A percentile compares a stretch with the other conserved stretches of the same genome.
These are phyloP conservation scores for Tricholoma bakamatsutake DNA, from an alignment of 768 basidiomycete genomes.

Conservation along the genomic window DNA sequence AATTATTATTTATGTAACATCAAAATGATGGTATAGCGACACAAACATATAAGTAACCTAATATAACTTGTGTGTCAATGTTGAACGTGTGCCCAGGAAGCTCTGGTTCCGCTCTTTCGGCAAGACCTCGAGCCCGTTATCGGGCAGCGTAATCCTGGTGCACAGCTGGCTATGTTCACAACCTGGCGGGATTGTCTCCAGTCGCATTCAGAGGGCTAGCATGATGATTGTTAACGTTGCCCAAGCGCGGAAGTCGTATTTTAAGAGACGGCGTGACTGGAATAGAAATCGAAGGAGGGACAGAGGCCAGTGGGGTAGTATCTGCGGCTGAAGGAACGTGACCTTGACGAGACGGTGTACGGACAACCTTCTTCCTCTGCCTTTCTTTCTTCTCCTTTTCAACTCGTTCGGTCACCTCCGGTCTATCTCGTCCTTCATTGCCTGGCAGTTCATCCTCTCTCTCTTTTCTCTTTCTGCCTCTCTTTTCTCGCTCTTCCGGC, in stretches of 20 bases:
- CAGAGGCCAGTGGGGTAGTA: slow-evolving; percentile 15
- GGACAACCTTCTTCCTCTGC: slow-evolving; percentile 21
- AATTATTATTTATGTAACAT: background rate
- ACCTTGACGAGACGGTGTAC: slow-evolving; percentile 26
- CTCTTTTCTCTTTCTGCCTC: slow-evolving; percentile 38
- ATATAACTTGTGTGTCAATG: background rate
- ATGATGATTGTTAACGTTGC: slow-evolving; percentile 20
- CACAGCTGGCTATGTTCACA: slow-evolving; percentile 8
- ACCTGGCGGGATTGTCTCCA: slow-evolving; percentile 21
- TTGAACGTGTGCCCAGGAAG: background rate
- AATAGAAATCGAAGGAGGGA: slow-evolving; percentile 20
- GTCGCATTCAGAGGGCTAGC: slow-evolving; percentile 17
- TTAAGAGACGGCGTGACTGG: slow-evolving; percentile 45
- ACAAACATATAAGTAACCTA: background rate
- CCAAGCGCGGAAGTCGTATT: slow-evolving; percentile 48
- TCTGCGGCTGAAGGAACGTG: slow-evolving; percentile 6
- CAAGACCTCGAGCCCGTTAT: background rate
- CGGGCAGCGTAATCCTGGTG: background rate
- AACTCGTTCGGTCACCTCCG: slow-evolving; percentile 18
- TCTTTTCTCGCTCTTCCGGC: slow-evolving; percentile 28
- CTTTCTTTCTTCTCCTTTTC: slow-evolving; percentile 21
- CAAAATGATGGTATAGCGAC: background rate
- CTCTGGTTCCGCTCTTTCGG: background rate
- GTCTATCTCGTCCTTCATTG: slow-evolving; percentile 11
- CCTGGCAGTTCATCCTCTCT: slow-evolving; percentile 31